Evolutionary conservation across 306 rosid species (phyloP), one percentile per base, ranked within the genome.

Genomic region (Ceratonia siliqua): DNA sequence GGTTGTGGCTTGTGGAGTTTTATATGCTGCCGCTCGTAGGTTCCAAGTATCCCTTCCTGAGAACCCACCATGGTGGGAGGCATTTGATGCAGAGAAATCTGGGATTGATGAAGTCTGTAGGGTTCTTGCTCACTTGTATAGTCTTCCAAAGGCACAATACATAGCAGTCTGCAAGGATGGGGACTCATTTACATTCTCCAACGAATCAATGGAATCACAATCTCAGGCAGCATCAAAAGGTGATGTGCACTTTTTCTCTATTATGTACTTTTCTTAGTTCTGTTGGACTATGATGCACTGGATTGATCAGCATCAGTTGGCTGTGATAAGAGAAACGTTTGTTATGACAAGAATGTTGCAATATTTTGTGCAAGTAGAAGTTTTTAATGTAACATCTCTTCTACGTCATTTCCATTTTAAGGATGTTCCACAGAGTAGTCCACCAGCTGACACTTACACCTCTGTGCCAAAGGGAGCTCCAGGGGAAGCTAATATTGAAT

Each of bases 11-110:
- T 93, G 97, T 75, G 97, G 97, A 80, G 98, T 87, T 61, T 92
- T 89, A 49, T 87, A 91, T 86, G 97, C 92, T 67, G 97, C 97
- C 58, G 97, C 98, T 28, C 87, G 98, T 11, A 84, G 97, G 79
- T 89, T 89, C 82, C 89, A 86, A 49, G 97, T 93, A 62, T 89
- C 98, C 68, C 97, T 93, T 70, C 98, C 97, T 22, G 96, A 93
- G 87, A 91, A 86, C 80, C 97, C 96, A 22, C 97, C 97, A n/a
- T 93, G 97, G 98, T 93, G 97, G 97, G 91, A 87, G 83, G 92
- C 89, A 75, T 93, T 93, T 79, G 97, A 89, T 81, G 96, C 89
- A 8, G 96, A 91, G 0, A 93, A 91, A 74, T 89, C 89, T 15
- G 96, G 93, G 65, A 89, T 93, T 64, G 93, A 91, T 77, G 96